Base-by-base conservation (phyloP, 2,329 filamentous ascomycete species). In the Chaetomiaceae sp. region DNA sequence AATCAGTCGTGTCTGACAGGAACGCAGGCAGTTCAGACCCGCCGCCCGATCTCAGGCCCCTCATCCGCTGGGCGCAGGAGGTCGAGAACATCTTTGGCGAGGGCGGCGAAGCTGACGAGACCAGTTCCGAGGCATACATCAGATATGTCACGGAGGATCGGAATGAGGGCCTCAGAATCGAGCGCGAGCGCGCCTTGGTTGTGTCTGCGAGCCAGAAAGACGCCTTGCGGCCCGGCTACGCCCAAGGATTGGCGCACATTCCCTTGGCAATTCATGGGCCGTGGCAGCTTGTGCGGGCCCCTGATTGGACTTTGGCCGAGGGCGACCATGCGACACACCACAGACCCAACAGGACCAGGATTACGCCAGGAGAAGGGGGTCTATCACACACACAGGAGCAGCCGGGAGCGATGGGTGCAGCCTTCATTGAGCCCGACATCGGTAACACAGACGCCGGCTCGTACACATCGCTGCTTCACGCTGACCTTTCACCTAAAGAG, bases 181-280 rank as follows among this genome's bases (percentile, higher is more conserved):
- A 41, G 20, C 1, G 10, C 2, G 49, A 40, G 25, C 5, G n/a
- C 8, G 11, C 41, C 4, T 34, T 46, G 23, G 23, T 50, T 10
- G 38, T 42, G 4, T 1, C 1, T 5, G 13, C 14, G n/a, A n/a
- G 36, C 21, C 29, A 30, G 25, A 8, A 38, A 13, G 23, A 37
- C 1, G 48, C 37, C 2, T 14, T 46, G 29, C 10, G 14, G 10
- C 25, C 41, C 5, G 30, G 8, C 16, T n/a, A 20, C 5, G 16
- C 23, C 6, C 23, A 6, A 5, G 9, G 16, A 13, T 29, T 27
- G 14, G 20, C 6, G 8, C 3, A n/a, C 9, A 21, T 32, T 1
- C 33, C 33, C 6, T 11, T 38, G 13, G 10, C 25, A 2, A 38
- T 51, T 9, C 51, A 53, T 29, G 51, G 51, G 1, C 51, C 51